Evolutionary conservation across 2,329 filamentous ascomycete genomes (phyloP), one percentile per base, ranked within the genome.

Genomic region (Paracamarosporium sp.): DNA sequence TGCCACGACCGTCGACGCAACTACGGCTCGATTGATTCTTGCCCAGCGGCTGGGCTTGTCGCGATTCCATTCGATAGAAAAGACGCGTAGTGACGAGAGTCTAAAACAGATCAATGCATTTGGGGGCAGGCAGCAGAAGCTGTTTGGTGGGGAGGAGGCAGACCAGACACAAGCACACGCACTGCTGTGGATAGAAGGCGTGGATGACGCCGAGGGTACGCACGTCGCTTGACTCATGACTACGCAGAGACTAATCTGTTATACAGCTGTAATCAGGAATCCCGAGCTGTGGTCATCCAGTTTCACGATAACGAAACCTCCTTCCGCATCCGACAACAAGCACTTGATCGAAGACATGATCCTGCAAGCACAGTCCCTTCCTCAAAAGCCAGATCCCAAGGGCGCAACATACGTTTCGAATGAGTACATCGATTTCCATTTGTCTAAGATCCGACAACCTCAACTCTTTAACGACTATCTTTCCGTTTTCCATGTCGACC

Each of bases 1-100:
- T 44, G 47, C 64, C 24, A 61, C 72, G 35, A 64, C 67, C 27
- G 62, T 77, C 58, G 67, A 55, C 64, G 77, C 81, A 15, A 75
- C 79, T 53, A 78, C 79, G 36, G 81, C 82, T 63, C 76, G 82
- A 68, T 69, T 84, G 56, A 78, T 84, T 47, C 67, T 85, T 57
- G 82, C 82, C 48, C 80, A 83, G 69, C 73, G 81, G 65, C 76
- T 83, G 25, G 82, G 81, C 17, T 72, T 84, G 31, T 80, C 82
- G 52, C 76, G 78, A 53, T 84, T 78, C 70, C 81, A 84, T 62
- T 68, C 73, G 24, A 68, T 81, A 46, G 73, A 78, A 56, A 63
- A 78, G 30, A 48, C 45, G 57, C 63, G 72, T 27, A 74, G 74
- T 47, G 74, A 79, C 11, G 74, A 78, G 9, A 73, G 72, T n/a